A percentile compares a stretch with the other conserved stretches of the same genome.
These are phyloP conservation scores for Bolboschoenus planiculmis DNA, from an alignment of 176 grass and related monocot genomes.

Conservation along the genomic window DNA sequence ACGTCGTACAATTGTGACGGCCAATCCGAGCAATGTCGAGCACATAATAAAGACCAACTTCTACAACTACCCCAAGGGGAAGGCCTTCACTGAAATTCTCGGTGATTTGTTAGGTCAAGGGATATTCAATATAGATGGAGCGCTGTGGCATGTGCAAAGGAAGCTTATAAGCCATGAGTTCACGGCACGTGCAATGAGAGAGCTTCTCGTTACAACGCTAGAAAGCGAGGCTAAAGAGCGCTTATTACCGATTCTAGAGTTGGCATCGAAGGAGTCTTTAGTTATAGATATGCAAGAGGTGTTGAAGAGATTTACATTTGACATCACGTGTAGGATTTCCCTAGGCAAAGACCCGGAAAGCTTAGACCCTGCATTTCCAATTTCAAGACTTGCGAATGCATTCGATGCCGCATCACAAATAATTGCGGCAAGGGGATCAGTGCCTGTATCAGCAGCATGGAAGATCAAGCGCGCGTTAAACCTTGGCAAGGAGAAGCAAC, in stretches of 20 bases:
- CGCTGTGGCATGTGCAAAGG: conserved; percentile 66
- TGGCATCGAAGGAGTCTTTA: conserved; percentile 11
- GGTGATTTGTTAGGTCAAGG: conserved; percentile 78
- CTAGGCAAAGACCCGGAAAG: conserved; percentile 63
- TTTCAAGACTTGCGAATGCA: conserved; percentile 43
- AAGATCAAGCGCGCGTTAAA: conserved; percentile 61
- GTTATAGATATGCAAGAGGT: conserved; percentile 76
- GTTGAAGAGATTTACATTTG: conserved; percentile 68
- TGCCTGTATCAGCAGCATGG: conserved; percentile 67
- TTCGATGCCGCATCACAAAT: conserved; percentile 69
- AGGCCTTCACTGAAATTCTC: conserved; percentile 78
- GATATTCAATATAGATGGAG: conserved; percentile 94
- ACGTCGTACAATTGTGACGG: conserved; percentile 58
- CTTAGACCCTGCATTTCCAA: conserved; percentile 40
- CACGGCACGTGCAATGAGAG: conserved; percentile 54
- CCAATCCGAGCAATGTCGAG: conserved; percentile 80
- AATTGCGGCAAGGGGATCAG: conserved; percentile 56
- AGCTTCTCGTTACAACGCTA: conserved; percentile 49
- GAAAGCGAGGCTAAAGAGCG: conserved; percentile 39
- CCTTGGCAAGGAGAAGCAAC: conserved; percentile 48
- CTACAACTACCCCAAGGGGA: conserved; percentile 80
- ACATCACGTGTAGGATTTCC: conserved; percentile 65
- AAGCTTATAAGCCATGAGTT: conserved; percentile 92
- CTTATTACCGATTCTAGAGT: conserved; percentile 45
- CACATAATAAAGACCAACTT: conserved; percentile 69